Percentiles rank a stretch among this genome's conserved stretches.
These are phyloP conservation scores for Lepiota subincarnata DNA, from an alignment of 768 basidiomycete genomes.

Conservation along the genomic window DNA sequence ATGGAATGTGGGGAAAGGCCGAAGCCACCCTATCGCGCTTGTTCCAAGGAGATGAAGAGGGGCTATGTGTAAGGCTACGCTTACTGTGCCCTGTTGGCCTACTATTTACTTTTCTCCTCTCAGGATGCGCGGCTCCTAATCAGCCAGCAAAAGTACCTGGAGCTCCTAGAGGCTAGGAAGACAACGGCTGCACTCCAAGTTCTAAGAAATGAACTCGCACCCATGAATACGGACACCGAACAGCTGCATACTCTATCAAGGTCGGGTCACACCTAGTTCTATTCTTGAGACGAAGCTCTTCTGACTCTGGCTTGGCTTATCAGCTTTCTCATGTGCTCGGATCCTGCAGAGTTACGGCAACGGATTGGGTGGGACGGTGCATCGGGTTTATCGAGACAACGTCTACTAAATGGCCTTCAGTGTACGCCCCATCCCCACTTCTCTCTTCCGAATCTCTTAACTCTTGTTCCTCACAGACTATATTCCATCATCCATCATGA, in stretches of 20 bases:
- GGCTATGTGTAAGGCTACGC: slow-evolving; percentile 55
- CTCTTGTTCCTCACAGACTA: slow-evolving; percentile 47
- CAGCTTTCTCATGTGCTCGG: slow-evolving; percentile 91
- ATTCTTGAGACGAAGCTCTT: slow-evolving; percentile 8
- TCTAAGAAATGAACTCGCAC: slow-evolving; percentile 84
- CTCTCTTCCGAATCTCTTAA: not conserved
- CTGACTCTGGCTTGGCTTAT: slow-evolving; percentile 14
- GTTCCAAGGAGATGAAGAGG: slow-evolving; percentile 65
- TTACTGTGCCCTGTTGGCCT: not conserved
- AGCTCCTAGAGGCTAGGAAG: slow-evolving; percentile 78
- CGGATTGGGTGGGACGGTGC: slow-evolving; percentile 90
- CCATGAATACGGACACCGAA: slow-evolving; percentile 73
- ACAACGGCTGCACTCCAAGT: slow-evolving; percentile 81
- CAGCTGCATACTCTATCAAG: slow-evolving; percentile 85
- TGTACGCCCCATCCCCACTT: slow-evolving; percentile 40
- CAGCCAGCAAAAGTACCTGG: slow-evolving; percentile 93
- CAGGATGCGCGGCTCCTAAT: slow-evolving; percentile 86
- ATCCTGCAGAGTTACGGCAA: slow-evolving; percentile 75
- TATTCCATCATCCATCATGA: slow-evolving; percentile 90
- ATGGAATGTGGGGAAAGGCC: slow-evolving; percentile 78
- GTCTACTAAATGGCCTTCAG: slow-evolving; percentile 76
- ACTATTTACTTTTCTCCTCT: slow-evolving; percentile 15
- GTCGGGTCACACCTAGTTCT: slow-evolving; percentile 32
- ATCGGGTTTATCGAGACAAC: slow-evolving; percentile 69
- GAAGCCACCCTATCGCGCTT: slow-evolving; percentile 64